Evolutionary conservation across 768 basidiomycete genomes (phyloP), one percentile per base, ranked within the genome.

Genomic region (Pluteus cervinus): DNA sequence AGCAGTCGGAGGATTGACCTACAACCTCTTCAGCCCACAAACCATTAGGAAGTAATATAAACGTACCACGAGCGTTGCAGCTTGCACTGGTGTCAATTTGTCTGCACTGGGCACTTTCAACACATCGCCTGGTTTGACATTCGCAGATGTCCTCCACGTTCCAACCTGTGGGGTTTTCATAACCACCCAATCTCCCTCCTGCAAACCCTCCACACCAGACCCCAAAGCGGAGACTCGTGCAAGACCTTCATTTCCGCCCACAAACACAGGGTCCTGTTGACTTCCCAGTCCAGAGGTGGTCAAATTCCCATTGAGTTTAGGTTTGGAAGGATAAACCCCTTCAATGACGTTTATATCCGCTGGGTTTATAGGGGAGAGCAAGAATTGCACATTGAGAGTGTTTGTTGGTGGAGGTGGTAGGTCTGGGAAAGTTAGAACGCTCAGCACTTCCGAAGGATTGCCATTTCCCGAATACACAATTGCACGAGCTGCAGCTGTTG

Each of bases 1-100:
- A 1, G 90, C 90, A 0, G 89, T 87, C 0, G 87, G 69, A 2
- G 86, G 85, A 52, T 93, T 93, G 18, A 90, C 79, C 79, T 86
- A 12, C 16, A 10, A 18, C 15, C 18, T 24, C 1, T 24, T 9
- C 21, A 26, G 28, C 15, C 20, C 20, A 34, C 18, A 33, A 4
- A 29, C 22, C 10, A 29, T 10, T 2, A 14, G 31, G 3, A 33
- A 20, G 2, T 8, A 5, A 23, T 33, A 38, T 11, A 32, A 29
- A 53, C 73, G 28, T 46, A 86, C 86, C 18, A 77, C 81, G 46
- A 90, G 65, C 12, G 81, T 88, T 10, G 87, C 86, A n/a, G 73
- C 85, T 43, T 78, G 69, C 15, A 68, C 81, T 44, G 79, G 74
- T 11, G 62, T 74, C 26, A 89, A 47, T 7, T 52, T 54, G 17